Evolutionary conservation across 139 green algal species (phyloP).

Genomic region (Cymbomonas tetramitiformis): DNA sequence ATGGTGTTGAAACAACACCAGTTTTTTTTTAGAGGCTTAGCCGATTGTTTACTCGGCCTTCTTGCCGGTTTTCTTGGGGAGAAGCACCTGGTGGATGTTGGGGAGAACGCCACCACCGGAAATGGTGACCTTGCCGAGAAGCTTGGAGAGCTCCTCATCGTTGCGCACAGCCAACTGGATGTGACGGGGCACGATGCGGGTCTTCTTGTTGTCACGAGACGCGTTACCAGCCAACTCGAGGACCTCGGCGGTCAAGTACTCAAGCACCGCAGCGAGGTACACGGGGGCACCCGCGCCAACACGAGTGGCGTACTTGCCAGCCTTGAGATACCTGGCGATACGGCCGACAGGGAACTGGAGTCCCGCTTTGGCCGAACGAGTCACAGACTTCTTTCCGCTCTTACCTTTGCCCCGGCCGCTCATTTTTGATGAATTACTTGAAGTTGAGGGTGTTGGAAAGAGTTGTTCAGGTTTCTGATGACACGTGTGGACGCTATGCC

Average conservation of each 20-base stretch:
- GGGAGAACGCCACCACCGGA: constrained; percentile 64
- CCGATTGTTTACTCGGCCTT: too few relatives aligned
- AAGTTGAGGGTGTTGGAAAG: neutral
- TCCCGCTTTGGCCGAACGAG: constrained; percentile 65
- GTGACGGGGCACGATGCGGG: constrained; percentile 48
- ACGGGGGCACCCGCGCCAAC: constrained; percentile 51
- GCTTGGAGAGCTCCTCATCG: constrained; percentile 46
- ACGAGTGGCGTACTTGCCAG: constrained; percentile 61
- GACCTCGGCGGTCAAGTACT: constrained; percentile 70
- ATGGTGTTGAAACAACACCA: too few relatives aligned
- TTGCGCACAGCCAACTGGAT: constrained; percentile 44
- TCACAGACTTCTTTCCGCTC: constrained; percentile 59
- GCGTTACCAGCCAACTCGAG: constrained; percentile 56
- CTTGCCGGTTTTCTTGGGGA: constrained; percentile 78
- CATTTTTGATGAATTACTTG: constrained; percentile 30
- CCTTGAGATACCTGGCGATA: constrained; percentile 67
- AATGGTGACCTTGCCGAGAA: constrained; percentile 62
- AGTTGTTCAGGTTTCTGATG: constrained; percentile 7
- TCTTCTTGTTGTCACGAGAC: constrained; percentile 69
- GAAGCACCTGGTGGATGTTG: constrained; percentile 75
- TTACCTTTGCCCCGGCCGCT: constrained; percentile 54
- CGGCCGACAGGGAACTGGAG: constrained; percentile 77
- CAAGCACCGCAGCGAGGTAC: constrained; percentile 64
- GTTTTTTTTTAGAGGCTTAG: too few relatives aligned
- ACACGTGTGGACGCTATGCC: neutral